These are phyloP conservation scores for Ploettnerulaceae sp. DNA, from an alignment of 2,329 filamentous ascomycete genomes.

Conservation along the genomic window DNA sequence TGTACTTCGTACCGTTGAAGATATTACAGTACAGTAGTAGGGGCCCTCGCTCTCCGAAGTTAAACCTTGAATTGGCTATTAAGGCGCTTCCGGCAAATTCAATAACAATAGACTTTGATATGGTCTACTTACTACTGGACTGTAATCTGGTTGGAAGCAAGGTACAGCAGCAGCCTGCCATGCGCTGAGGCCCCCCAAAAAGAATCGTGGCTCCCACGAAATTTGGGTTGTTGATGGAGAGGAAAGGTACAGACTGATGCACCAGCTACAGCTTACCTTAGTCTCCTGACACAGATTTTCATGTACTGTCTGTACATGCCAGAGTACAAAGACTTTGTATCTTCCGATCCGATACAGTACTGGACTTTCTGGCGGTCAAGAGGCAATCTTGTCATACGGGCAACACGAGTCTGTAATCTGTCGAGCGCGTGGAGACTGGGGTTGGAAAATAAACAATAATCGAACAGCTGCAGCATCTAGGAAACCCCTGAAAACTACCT, in stretches of 20 bases:
- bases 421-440: background rate
- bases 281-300: conserved; percentile 9
- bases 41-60: too few species aligned
- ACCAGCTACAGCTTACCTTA: background rate
- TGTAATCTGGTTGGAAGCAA: background rate
- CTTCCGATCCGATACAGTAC: conserved; percentile 7
- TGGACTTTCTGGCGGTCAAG: background rate
- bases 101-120: too few species aligned
- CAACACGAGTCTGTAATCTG: conserved; percentile 3
- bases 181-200: background rate
- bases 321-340: conserved; percentile 11
- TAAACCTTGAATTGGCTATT: too few species aligned
- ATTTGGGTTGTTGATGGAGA: background rate
- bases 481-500: too few species aligned
- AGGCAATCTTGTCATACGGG: conserved; percentile 15
- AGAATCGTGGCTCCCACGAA: background rate
- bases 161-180: conserved; percentile 4
- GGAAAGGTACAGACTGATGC: background rate
- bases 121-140: background rate
- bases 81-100: too few species aligned
- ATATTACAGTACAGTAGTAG: too few species aligned
- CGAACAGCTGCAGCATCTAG: background rate
- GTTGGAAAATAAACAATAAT: background rate
- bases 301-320: background rate
- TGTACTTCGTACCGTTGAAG: too few species aligned